Evolutionary conservation across 768 basidiomycete species (phyloP), one percentile per base, ranked within the genome.

Genomic region (Coprinellus micaceus): DNA sequence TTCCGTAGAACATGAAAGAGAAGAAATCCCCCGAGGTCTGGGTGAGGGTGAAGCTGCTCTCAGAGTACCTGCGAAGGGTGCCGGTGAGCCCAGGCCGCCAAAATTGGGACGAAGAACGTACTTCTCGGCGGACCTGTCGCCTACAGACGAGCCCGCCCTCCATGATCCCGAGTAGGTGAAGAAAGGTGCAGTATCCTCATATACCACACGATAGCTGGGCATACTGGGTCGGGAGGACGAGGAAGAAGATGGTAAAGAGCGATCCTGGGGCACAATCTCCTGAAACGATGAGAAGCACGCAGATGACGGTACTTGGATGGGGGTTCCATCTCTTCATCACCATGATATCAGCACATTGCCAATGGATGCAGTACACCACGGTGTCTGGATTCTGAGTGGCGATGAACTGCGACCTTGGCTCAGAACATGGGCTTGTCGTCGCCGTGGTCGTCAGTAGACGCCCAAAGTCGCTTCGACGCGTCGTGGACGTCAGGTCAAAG

Each of bases 1-100:
- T 72, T 4, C 77, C 77, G 46, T 74, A 74, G 65, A 76, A 78
- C 29, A 29, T 44, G 55, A 77, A 69, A 0, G 64, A 60, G 2
- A 63, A 68, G 2, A 60, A 51, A 1, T 68, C 70, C 5, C 66
- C 65, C 13, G 66, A 59, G 2, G 61, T 52, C 28, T 70, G 65
- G 19, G 73, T 76, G 7, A 63, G 58, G 4, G 65, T 65, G 47
- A 58, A 66, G 21, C 49, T 57, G 25, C 43, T 58, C 30, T 58
- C 29, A 21, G 53, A 45, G 43, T 59, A 62, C 19, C 59, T 17
- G 21, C 26, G 47, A 46, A 43, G 44, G 41, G 53, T 29, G 40
- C 21, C 37, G 1, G 59, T 29, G 10, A 44, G 37, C 21, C n/a
- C 28, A 36, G 7, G 26, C 12, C 12, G 2, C 7, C 19, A 44